Percentiles rank a stretch among this genome's conserved stretches.
phyloP scores from a whole-genome alignment of 129 eudicot genomes.

The Ambrosia artemisiifolia region DNA sequence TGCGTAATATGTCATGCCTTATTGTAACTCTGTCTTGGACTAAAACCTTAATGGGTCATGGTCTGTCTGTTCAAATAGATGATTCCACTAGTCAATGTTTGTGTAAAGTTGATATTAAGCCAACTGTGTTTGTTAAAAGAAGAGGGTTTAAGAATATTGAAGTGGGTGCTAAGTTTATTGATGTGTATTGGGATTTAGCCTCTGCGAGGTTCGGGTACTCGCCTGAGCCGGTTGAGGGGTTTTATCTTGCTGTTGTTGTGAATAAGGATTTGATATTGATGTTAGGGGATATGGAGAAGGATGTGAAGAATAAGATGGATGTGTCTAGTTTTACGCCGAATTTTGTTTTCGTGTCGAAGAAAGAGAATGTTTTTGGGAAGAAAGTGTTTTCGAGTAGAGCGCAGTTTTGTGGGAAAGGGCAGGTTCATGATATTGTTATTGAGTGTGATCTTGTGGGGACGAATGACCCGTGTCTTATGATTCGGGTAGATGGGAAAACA shows the following conservation, averaged over 20 bases:
- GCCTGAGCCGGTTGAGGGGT: slow-evolving; percentile 73
- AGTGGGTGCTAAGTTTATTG: slow-evolving; percentile 40
- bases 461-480: slow-evolving; percentile 48
- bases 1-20: slow-evolving; percentile 44
- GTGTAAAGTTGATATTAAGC: slow-evolving; percentile 60
- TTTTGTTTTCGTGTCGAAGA: slow-evolving; percentile 50
- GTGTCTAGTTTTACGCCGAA: slow-evolving; percentile 23
- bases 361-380: slow-evolving; percentile 67
- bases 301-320: slow-evolving; percentile 45
- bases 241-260: slow-evolving; percentile 47
- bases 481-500: slow-evolving; percentile 51
- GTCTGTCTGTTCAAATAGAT: slow-evolving; percentile 54
- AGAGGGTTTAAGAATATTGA: slow-evolving; percentile 51
- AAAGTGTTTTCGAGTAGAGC: slow-evolving; percentile 46
- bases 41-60: slow-evolving; percentile 75
- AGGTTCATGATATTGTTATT: slow-evolving; percentile 45
- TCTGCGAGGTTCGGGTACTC: slow-evolving; percentile 57
- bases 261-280: slow-evolving; percentile 48
- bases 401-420: slow-evolving; percentile 56
- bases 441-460: slow-evolving; percentile 49
- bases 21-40: slow-evolving; percentile 65
- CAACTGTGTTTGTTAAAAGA: slow-evolving; percentile 60
- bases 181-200: slow-evolving; percentile 64
- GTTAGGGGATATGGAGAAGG: slow-evolving; percentile 59
- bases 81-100: slow-evolving; percentile 40